Conservation (phyloP, 176 grass and related monocot genomes). For the Rhynchospora breviuscula region DNA sequence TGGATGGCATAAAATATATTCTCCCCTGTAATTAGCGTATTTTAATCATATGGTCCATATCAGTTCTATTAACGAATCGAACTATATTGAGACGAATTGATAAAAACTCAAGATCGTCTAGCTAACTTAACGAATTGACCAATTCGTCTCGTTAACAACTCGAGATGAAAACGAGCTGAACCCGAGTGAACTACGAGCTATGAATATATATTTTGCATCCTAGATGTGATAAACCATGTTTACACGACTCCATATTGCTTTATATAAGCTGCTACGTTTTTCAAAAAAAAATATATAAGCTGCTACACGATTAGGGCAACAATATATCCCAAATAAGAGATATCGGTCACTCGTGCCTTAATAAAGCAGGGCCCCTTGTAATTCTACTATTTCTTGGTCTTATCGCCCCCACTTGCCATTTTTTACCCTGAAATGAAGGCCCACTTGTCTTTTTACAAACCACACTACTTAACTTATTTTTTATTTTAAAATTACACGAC, state of each 20-base stretch:
- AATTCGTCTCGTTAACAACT: too few relatives aligned
- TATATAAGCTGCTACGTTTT: not conserved
- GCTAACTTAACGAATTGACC: too few relatives aligned
- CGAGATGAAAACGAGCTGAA: too few relatives aligned
- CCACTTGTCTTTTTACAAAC: not conserved
- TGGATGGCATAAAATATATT: too few relatives aligned
- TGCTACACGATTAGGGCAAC: not conserved
- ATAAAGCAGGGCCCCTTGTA: not conserved
- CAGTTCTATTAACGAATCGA: too few relatives aligned
- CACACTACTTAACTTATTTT: slow-evolving; percentile 6
- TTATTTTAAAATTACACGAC: not conserved
- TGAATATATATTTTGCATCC: too few relatives aligned
- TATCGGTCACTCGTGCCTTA: not conserved
- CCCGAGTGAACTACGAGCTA: too few relatives aligned
- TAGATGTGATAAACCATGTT: not conserved
- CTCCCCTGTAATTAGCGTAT: too few relatives aligned
- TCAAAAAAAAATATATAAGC: too few relatives aligned
- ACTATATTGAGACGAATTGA: too few relatives aligned
- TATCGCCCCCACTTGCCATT: not conserved
- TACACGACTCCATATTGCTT: not conserved
- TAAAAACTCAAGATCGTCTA: too few relatives aligned
- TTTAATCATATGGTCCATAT: too few relatives aligned
- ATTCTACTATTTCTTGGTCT: not conserved
- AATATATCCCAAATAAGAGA: not conserved
- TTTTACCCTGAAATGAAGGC: not conserved